Evolutionary conservation across 2,329 filamentous ascomycete genomes (phyloP), one percentile per base, ranked within the genome.

Genomic region (Fonsecaea erecta): DNA sequence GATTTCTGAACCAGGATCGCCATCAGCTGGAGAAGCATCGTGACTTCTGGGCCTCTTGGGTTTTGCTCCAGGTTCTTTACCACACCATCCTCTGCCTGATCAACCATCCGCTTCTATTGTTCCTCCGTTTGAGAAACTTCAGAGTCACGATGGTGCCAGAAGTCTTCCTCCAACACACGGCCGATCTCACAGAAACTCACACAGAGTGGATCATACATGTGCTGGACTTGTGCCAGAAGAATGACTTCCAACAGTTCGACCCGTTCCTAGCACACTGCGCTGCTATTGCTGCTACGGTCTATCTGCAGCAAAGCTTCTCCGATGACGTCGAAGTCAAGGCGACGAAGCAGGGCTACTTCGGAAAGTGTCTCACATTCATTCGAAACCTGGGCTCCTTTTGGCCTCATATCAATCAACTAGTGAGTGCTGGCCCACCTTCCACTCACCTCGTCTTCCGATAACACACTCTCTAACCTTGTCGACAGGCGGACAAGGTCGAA

Each of bases 141-240:
- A 79, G 81, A 37, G 79, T 79, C 40, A 81, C 79, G 2, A 83
- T 85, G 46, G 61, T 71, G 9, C 83, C 83, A 0, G 82, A 85
- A 57, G 81, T 83, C 1, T 85, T 85, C 21, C 77, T 85, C 1
- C 83, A 84, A 54, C 82, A 84, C 66, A 84, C 81, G 0, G 82
- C 81, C 12, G 83, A 85, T 60, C 74, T 82, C 28, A 83, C 84
- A 30, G 79, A 80, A 0, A 80, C 80, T 0, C 83, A 85, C 65
- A 81, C 81, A 0, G 80, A 80, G 0, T 85, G 83, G 83, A 83
- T 85, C 28, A 77, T 84, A 3, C 81, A 84, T 69, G 81, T 84
- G 55, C 78, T 85, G 52, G 79, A 83, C 53, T 77, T 79, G 66
- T 76, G 80, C 63, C 75, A 78, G 73, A 76, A 80, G 68, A 80